These are phyloP conservation scores for Phyllosticta citribraziliensis DNA, from an alignment of 2,329 filamentous ascomycete species.

Conservation along the genomic window DNA sequence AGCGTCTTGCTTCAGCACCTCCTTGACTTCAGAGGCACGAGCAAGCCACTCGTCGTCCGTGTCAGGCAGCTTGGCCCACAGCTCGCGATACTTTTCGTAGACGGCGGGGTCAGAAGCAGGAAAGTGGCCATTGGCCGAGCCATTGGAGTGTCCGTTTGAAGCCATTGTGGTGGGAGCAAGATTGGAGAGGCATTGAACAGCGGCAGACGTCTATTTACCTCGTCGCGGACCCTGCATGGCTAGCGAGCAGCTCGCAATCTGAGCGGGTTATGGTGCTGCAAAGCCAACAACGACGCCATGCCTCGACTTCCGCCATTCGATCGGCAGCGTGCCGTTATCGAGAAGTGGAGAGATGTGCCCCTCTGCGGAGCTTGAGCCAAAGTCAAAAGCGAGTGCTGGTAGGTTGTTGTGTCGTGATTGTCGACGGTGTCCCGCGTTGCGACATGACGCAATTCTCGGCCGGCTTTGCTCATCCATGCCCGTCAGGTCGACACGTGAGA, in stretches of 20 bases:
- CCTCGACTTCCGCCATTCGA: background rate
- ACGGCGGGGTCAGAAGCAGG: conserved; percentile 27
- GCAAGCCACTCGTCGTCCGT: conserved; percentile 37
- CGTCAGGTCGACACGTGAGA: background rate
- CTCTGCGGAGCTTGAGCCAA: background rate
- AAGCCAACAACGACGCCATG: background rate
- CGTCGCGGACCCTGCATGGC: background rate
- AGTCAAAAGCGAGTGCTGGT: background rate
- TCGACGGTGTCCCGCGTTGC: background rate
- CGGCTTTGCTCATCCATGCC: background rate
- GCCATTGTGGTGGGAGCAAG: background rate
- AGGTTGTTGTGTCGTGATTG: background rate
- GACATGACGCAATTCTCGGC: background rate
- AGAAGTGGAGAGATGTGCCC: background rate
- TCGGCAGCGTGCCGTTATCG: background rate
- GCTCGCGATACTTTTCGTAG: conserved; percentile 31
- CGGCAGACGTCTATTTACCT: background rate
- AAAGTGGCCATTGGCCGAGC: background rate
- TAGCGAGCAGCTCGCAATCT: background rate
- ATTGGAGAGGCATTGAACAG: background rate
- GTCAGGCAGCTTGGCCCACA: conserved; percentile 29
- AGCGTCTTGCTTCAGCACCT: conserved; percentile 41
- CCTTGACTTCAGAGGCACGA: conserved; percentile 40
- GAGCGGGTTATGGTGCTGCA: background rate
- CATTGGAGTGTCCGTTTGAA: background rate